Conservation (phyloP, 1,139 yeast genomes). For the Diutina catenulata region DNA sequence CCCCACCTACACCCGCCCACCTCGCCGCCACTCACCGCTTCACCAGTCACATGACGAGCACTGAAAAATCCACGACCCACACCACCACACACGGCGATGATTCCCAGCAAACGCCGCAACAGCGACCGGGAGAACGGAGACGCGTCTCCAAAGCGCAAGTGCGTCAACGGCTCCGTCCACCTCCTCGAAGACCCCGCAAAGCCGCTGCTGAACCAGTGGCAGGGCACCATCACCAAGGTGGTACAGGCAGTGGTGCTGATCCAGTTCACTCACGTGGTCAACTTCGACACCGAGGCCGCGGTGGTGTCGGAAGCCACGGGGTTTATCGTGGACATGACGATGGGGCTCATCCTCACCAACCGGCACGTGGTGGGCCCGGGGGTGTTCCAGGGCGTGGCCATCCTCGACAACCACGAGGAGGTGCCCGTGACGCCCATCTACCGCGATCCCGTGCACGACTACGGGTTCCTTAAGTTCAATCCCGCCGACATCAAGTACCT, state of each 20-base stretch:
- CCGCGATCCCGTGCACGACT: conserved; percentile 81
- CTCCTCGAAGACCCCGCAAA: too few species aligned
- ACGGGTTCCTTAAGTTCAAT: conserved; percentile 70
- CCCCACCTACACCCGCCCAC: too few species aligned
- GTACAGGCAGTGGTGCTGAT: conserved; percentile 83
- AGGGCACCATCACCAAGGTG: conserved; percentile 66
- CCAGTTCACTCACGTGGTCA: conserved; percentile 77
- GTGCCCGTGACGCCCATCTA: conserved; percentile 75
- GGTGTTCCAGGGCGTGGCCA: conserved; percentile 83
- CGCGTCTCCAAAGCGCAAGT: too few species aligned
- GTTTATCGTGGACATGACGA: conserved; percentile 75
- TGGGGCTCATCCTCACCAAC: conserved; percentile 80
- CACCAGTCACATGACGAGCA: too few species aligned
- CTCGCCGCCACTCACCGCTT: too few species aligned
- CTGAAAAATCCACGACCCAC: too few species aligned
- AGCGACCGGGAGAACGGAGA: too few species aligned
- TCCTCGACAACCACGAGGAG: conserved; percentile 92
- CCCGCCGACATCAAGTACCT: conserved; percentile 64
- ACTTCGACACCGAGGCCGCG: conserved; percentile 78
- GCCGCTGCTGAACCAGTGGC: conserved; percentile 39
- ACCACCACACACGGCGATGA: too few species aligned
- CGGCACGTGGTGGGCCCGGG: conserved; percentile 95
- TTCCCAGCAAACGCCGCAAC: too few species aligned
- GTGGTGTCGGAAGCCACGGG: conserved; percentile 89
- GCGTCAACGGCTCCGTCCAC: too few species aligned